Conservation (phyloP, 306 rosid genomes). For the Crataegus laevigata region DNA sequence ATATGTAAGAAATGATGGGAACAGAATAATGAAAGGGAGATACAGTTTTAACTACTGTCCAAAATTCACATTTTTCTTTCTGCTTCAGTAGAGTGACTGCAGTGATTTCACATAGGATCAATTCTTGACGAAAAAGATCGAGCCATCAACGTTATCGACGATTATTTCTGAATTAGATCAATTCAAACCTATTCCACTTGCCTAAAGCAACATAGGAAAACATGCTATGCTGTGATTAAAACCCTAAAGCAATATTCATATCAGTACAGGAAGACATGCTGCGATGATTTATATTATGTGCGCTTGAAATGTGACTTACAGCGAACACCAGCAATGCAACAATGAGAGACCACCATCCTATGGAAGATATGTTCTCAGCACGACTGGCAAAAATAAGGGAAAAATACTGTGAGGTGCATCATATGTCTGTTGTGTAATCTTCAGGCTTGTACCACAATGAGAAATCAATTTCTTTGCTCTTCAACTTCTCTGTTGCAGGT, state of each 20-base stretch:
- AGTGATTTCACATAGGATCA: neutral
- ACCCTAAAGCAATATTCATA: too few species aligned
- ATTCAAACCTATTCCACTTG: neutral
- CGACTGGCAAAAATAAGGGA: neutral
- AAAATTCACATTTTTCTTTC: neutral
- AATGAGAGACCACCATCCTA: slow-evolving; percentile 1
- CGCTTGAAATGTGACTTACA: neutral
- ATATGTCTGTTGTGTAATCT: slow-evolving; percentile 62
- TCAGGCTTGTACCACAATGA: slow-evolving; percentile 94
- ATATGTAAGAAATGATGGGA: neutral
- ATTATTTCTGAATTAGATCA: neutral
- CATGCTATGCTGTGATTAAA: too few species aligned
- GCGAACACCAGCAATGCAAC: neutral
- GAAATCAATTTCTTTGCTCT: slow-evolving; percentile 60
- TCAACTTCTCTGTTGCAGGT: slow-evolving; percentile 73
- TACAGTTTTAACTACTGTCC: too few species aligned
- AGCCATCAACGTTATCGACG: neutral
- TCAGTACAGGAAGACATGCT: neutral
- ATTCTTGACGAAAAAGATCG: neutral
- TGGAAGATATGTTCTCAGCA: neutral
- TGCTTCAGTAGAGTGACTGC: neutral
- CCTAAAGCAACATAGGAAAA: neutral
- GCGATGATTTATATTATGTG: neutral
- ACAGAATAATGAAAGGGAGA: neutral
- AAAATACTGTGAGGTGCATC: slow-evolving; percentile 5